Base-by-base conservation (phyloP, 73 alveolate genomes). In the Paramecium bursaria region DNA sequence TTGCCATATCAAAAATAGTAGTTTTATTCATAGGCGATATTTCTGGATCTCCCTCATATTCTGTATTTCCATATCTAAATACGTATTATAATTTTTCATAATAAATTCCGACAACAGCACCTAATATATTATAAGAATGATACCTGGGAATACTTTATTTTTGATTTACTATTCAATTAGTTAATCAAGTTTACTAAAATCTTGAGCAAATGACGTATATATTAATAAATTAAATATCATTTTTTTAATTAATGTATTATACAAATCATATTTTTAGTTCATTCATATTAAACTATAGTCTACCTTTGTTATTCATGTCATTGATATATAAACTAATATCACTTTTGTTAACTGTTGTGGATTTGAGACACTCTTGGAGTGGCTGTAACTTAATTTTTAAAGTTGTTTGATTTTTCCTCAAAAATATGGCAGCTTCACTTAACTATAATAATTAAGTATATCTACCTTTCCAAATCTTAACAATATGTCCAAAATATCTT, bases 1-100 rank as follows among this genome's bases (percentile, higher is more conserved):
- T 53, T 30, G 89, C 89, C 10, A 79, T 49, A 11, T 79, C 89
- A 19, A 53, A 79, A 9, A 79, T 19, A 33, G 80, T 49, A 21
- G 75, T 31, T 42, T 79, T 79, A 15, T 49, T 14, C 1, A 79
- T 46, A 22, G 89, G 77, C 21, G 19, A n/a, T 7, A 39, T 57
- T 15, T 53, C 75, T 33, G 80, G 74, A 44, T 79, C 89, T 26
- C 85, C 85, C 42, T 46, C 74, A 42, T 79, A 79, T 52, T 61
- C 76, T 19, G 75, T 53, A 17, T 61, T 79, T 11, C 89, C 89
- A 50, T 67, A 67, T 14, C 44, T 67, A 19, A 67, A 67, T n/a
- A 47, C 44, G 35, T 67, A 67, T 67, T 67, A 25, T 7, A 25
- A 35, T 31, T 67, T 19, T 67, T 47, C 55, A 7, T 67, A 26